phyloP scores from a whole-genome alignment of 2,329 filamentous ascomycete genomes.

The Fusarium sp. region DNA sequence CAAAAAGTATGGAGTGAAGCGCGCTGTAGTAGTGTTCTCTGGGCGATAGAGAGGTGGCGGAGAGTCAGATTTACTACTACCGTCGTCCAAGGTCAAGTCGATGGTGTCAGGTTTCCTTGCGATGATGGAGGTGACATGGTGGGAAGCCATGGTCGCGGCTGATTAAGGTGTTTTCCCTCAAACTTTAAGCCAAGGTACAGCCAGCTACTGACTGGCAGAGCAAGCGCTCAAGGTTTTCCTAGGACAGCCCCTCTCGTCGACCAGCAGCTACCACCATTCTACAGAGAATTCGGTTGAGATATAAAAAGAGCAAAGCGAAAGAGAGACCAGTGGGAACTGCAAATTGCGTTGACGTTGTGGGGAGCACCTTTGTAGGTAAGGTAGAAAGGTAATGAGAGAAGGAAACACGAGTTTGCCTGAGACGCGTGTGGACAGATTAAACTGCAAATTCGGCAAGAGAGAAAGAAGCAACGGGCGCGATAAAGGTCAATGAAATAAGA shows the following conservation, averaged over 20 bases:
- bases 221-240: slow-evolving; percentile 43
- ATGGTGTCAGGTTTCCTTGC: slow-evolving; percentile 20
- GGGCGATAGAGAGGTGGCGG: background rate
- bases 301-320: background rate
- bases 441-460: slow-evolving; percentile 15
- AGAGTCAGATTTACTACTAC: slow-evolving; percentile 18
- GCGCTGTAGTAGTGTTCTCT: slow-evolving; percentile 27
- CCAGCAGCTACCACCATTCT: slow-evolving; percentile 47
- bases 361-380: slow-evolving; percentile 27
- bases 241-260: slow-evolving; percentile 47
- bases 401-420: slow-evolving; percentile 35
- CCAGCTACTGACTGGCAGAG: background rate
- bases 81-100: slow-evolving; percentile 38
- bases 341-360: slow-evolving; percentile 17
- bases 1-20: slow-evolving; percentile 24
- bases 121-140: slow-evolving; percentile 16
- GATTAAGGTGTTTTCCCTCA: slow-evolving; percentile 31
- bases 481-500: background rate
- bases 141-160: slow-evolving; percentile 31
- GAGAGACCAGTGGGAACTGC: slow-evolving; percentile 9
- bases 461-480: slow-evolving; percentile 11
- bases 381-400: slow-evolving; percentile 12
- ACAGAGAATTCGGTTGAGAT: slow-evolving; percentile 11
- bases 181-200: slow-evolving; percentile 28
- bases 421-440: slow-evolving; percentile 41